These are phyloP conservation scores for Mariannaea elegans DNA, from an alignment of 2,329 filamentous ascomycete genomes.

Conservation along the genomic window DNA sequence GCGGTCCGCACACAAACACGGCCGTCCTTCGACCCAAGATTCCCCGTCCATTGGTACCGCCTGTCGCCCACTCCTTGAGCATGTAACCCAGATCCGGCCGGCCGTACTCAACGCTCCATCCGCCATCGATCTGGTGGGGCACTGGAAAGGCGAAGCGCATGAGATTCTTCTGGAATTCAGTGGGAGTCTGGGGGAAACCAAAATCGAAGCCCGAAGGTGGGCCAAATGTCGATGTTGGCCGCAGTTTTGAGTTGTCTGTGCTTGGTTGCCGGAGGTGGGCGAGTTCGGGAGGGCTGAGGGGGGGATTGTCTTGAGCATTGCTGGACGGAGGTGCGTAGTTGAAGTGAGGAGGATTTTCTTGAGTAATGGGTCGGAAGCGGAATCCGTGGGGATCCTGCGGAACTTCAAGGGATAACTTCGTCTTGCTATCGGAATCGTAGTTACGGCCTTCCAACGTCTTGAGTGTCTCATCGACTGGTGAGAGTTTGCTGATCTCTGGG, in stretches of 20 bases:
- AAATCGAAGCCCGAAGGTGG: constrained; percentile 75
- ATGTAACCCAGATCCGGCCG: constrained; percentile 88
- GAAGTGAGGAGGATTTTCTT: constrained; percentile 64
- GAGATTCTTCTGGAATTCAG: constrained; percentile 86
- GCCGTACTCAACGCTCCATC: constrained; percentile 93
- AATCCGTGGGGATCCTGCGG: constrained; percentile 52
- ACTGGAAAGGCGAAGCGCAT: constrained; percentile 90
- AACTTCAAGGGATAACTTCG: constrained; percentile 37
- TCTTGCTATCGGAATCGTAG: constrained; percentile 56
- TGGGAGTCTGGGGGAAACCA: constrained; percentile 85
- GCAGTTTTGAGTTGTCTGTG: constrained; percentile 42
- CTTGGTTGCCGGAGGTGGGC: constrained; percentile 64
- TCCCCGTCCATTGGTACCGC: constrained; percentile 70
- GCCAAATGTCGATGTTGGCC: constrained; percentile 66
- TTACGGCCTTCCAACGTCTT: constrained; percentile 59
- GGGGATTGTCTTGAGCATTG: constrained; percentile 36
- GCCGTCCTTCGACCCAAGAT: constrained; percentile 83
- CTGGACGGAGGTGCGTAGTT: constrained; percentile 59
- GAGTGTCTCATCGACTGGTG: constrained; percentile 55
- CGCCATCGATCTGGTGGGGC: constrained; percentile 73
- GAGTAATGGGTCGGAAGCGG: constrained; percentile 65
- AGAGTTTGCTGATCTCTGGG: constrained; percentile 42
- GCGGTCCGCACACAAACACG: constrained; percentile 92
- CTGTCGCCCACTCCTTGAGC: constrained; percentile 81
- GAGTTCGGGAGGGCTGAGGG: constrained; percentile 60